Evolutionary conservation across 805 yeast genomes (phyloP).

Genomic region (Candida ascalaphidarum): DNA sequence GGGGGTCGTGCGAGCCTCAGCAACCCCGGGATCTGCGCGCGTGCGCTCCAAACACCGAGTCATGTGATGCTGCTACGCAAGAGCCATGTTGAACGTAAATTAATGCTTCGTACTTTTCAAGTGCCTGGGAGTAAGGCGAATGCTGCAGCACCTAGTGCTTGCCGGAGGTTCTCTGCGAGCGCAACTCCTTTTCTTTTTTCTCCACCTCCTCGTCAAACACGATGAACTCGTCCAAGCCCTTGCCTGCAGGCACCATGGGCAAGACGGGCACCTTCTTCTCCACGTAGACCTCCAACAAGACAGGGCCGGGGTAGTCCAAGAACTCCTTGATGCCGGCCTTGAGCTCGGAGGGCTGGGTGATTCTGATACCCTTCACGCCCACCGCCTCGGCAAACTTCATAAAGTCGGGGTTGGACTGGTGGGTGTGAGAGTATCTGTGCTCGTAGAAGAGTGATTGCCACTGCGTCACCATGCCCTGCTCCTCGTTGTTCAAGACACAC

Average conservation of each 20-base stretch:
- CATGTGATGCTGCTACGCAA: too few species aligned
- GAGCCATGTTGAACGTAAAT: too few species aligned
- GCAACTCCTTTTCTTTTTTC: constrained; percentile 55
- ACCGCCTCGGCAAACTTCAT: constrained; percentile 89
- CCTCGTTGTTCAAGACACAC: constrained; percentile 89
- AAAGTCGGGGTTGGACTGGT: constrained; percentile 91
- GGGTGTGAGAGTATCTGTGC: constrained; percentile 96
- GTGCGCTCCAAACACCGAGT: too few species aligned
- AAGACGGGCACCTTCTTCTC: constrained; percentile 93
- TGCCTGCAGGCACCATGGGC: constrained; percentile 98
- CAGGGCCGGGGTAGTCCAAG: constrained; percentile 74
- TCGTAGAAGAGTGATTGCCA: constrained; percentile 98
- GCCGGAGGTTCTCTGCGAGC: constrained; percentile 69
- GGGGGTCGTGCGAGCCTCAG: too few species aligned
- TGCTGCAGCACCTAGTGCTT: constrained; percentile 33
- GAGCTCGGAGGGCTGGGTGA: constrained; percentile 58
- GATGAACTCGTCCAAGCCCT: constrained; percentile 88
- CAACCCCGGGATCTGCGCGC: too few species aligned
- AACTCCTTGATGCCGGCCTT: constrained; percentile 46
- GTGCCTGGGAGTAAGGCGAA: too few species aligned
- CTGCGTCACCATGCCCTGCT: constrained; percentile 99
- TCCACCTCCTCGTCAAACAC: constrained; percentile 79
- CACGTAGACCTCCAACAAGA: constrained; percentile 80
- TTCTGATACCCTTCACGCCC: constrained; percentile 80
- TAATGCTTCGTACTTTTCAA: too few species aligned